Percentiles rank a stretch among this genome's conserved stretches.
Evolutionary conservation across 2,329 filamentous ascomycete species (phyloP).

Genomic region (Lojkania enalia): DNA sequence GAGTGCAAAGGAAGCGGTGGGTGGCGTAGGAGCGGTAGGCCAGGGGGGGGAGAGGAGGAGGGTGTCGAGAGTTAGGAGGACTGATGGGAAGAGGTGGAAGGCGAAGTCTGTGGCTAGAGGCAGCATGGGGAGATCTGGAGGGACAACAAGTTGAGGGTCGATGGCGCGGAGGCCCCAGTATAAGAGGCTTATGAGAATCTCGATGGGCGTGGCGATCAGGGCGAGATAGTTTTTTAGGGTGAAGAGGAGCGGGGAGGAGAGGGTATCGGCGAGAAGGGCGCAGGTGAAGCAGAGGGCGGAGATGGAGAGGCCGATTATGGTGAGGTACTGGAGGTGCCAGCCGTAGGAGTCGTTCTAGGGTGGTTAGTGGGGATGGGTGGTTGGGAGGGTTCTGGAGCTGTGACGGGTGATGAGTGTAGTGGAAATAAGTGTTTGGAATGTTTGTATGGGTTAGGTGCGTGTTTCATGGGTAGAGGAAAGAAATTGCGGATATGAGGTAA

Average conservation of each 20-base stretch:
- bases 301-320: constrained; percentile 69
- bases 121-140: constrained; percentile 31
- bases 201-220: constrained; percentile 68
- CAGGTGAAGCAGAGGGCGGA: constrained; percentile 63
- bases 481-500: no score
- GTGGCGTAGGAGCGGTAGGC: constrained; percentile 56
- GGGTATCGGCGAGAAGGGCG: constrained; percentile 67
- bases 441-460: no score
- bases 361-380: constrained; percentile 13
- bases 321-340: constrained; percentile 72
- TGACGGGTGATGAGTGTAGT: constrained; percentile 1
- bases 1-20: constrained; percentile 56
- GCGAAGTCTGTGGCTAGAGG: constrained; percentile 54
- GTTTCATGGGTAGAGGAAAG: no score
- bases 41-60: constrained; percentile 73
- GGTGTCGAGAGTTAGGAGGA: constrained; percentile 67
- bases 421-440: no score
- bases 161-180: constrained; percentile 70
- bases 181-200: constrained; percentile 70
- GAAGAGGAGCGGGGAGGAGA: constrained; percentile 62
- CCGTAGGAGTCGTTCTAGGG: constrained; percentile 63
- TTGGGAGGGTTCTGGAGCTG: neutral
- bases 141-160: constrained; percentile 54
- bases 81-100: constrained; percentile 58
- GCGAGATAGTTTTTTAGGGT: constrained; percentile 68